phyloP scores from a whole-genome alignment of 108 stramenopile genomes.

The Stephanodiscus minutulus region DNA sequence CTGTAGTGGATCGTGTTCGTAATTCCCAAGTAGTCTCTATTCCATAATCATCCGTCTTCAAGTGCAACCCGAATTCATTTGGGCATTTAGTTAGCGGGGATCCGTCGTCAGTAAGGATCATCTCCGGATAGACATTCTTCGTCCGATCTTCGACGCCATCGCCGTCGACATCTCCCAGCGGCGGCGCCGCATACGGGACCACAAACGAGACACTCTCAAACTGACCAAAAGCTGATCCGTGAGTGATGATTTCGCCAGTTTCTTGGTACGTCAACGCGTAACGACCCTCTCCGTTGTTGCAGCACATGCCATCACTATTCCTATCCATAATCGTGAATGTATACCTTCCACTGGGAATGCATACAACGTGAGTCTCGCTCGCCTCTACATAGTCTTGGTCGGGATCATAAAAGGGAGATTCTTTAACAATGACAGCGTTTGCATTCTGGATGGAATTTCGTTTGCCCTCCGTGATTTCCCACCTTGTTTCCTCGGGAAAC shows the following conservation, averaged over 20 bases:
- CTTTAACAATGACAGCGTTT: slow-evolving; percentile 15
- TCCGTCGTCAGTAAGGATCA: slow-evolving; percentile 13
- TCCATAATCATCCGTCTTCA: slow-evolving; percentile 52
- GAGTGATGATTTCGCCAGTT: slow-evolving; percentile 39
- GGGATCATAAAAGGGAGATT: slow-evolving; percentile 38
- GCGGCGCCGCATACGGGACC: slow-evolving; percentile 30
- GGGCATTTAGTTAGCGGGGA: slow-evolving; percentile 14
- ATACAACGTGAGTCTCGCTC: slow-evolving; percentile 31
- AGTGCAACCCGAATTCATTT: slow-evolving; percentile 39
- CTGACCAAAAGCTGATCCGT: slow-evolving; percentile 18
- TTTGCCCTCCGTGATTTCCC: slow-evolving; percentile 40
- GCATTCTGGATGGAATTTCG: slow-evolving; percentile 28
- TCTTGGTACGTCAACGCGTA: slow-evolving; percentile 31
- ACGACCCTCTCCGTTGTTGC: slow-evolving; percentile 24
- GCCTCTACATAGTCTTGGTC: slow-evolving; percentile 27
- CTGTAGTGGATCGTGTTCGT: slow-evolving; percentile 14
- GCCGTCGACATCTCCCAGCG: slow-evolving; percentile 15
- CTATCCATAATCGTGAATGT: slow-evolving; percentile 44
- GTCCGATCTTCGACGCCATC: slow-evolving; percentile 47
- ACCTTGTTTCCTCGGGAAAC: slow-evolving; percentile 29
- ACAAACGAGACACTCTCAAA: slow-evolving; percentile 39
- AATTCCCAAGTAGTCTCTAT: slow-evolving; percentile 48
- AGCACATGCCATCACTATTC: slow-evolving; percentile 35
- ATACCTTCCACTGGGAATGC: slow-evolving; percentile 35
- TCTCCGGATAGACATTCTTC: slow-evolving; percentile 37